These are phyloP conservation scores for Talaromyces sp. DNA, from an alignment of 2,329 filamentous ascomycete genomes.

Conservation along the genomic window DNA sequence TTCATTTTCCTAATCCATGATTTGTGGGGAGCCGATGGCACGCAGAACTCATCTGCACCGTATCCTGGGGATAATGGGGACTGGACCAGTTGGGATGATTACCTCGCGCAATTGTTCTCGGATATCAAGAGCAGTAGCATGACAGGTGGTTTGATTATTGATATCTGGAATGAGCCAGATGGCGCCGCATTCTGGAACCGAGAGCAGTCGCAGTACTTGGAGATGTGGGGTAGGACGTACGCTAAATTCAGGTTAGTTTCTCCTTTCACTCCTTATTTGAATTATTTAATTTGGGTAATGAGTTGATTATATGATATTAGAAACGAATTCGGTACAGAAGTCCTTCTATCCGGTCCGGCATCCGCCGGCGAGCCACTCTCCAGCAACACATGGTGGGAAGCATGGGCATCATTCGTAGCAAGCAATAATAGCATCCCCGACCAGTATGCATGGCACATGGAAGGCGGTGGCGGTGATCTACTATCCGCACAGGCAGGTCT, in stretches of 20 bases:
- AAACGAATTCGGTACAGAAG: slow-evolving; percentile 3
- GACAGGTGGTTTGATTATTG: slow-evolving; percentile 35
- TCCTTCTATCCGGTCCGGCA: slow-evolving; percentile 36
- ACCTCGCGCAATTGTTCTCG: slow-evolving; percentile 12
- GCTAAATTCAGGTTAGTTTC: slow-evolving; percentile 5
- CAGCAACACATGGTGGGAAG: slow-evolving; percentile 37
- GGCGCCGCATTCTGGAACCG: slow-evolving; percentile 32
- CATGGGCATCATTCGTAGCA: slow-evolving; percentile 5
- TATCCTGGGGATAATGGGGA: slow-evolving; percentile 48
- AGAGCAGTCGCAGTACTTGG: slow-evolving; percentile 30
- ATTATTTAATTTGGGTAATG: slow-evolving; percentile 14
- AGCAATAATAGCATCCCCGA: neutral
- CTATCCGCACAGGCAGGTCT: slow-evolving; percentile 19
- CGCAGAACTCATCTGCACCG: slow-evolving; percentile 26
- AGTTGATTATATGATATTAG: slow-evolving; percentile 16
- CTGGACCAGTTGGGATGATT: slow-evolving; percentile 32
- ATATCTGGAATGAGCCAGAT: slow-evolving; percentile 53
- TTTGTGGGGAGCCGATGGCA: slow-evolving; percentile 45
- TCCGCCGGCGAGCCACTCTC: slow-evolving; percentile 25
- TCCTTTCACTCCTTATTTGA: neutral
- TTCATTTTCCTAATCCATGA: slow-evolving; percentile 46
- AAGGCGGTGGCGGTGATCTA: slow-evolving; percentile 1
- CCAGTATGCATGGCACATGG: slow-evolving; percentile 5
- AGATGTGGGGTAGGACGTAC: slow-evolving; percentile 9
- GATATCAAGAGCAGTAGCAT: slow-evolving; percentile 20